Percentiles rank a stretch among this genome's conserved stretches.
Evolutionary conservation across 2,329 filamentous ascomycete species (phyloP).

Genomic region (Pseudogymnoascus sp.): DNA sequence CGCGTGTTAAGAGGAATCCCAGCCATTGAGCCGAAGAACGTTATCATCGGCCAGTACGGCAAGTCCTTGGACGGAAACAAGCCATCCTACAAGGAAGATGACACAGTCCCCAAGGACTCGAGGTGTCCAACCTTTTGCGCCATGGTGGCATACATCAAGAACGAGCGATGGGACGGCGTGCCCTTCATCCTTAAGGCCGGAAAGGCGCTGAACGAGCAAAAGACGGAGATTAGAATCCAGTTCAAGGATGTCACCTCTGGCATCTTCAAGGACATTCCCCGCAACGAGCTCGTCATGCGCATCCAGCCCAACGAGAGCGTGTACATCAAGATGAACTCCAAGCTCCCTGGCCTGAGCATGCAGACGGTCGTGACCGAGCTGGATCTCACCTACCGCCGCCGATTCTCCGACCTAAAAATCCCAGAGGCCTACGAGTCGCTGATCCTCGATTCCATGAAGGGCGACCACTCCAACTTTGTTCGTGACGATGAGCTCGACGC

Average conservation of each 20-base stretch:
- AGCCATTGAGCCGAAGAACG: constrained; percentile 96
- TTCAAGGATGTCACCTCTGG: constrained; percentile 99
- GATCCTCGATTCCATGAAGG: constrained; percentile 95
- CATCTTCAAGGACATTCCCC: constrained; percentile 99
- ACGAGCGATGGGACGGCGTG: constrained; percentile 98
- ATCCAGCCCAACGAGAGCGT: constrained; percentile 99
- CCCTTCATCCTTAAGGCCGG: constrained; percentile 99
- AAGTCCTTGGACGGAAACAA: constrained; percentile 94
- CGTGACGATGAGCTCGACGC: constrained; percentile 94
- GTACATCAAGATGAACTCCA: constrained; percentile 99
- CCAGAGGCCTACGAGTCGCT: constrained; percentile 98
- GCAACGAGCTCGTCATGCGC: constrained; percentile 98
- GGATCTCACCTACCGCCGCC: constrained; percentile 92
- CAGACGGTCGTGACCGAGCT: constrained; percentile 98
- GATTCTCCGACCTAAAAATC: constrained; percentile 99
- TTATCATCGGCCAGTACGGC: constrained; percentile 98
- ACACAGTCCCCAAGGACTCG: constrained; percentile 94
- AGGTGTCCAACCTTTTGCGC: constrained; percentile 97
- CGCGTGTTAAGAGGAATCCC: constrained; percentile 90
- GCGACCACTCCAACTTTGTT: constrained; percentile 99
- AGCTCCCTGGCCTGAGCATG: constrained; percentile 96
- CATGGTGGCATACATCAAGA: constrained; percentile 97
- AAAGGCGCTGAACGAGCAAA: constrained; percentile 98
- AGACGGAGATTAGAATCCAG: constrained; percentile 98
- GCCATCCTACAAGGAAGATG: constrained; percentile 96